Conservation (phyloP, 2,329 filamentous ascomycete genomes). For the Rosellinia necatrix region DNA sequence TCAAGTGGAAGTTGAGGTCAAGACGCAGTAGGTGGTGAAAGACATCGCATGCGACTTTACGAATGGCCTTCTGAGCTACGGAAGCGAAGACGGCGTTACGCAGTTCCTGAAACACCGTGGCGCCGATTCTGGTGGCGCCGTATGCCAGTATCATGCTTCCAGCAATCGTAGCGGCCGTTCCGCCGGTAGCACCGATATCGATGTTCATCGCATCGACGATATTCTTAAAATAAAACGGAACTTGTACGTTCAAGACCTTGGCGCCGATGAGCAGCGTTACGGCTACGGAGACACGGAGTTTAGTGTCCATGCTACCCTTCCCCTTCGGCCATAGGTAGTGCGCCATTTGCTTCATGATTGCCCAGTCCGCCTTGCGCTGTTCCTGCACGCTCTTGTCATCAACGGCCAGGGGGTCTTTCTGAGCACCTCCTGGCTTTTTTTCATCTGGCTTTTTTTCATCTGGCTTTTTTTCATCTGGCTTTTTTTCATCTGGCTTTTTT, state of each 20-base stretch:
- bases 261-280: slow-evolving; percentile 82
- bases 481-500: slow-evolving; percentile 28
- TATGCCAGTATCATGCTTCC: slow-evolving; percentile 94
- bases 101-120: slow-evolving; percentile 88
- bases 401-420: slow-evolving; percentile 62
- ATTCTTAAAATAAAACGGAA: slow-evolving; percentile 98
- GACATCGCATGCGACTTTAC: slow-evolving; percentile 86
- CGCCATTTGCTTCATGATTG: slow-evolving; percentile 97
- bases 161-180: slow-evolving; percentile 85
- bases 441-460: slow-evolving; percentile 25
- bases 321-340: slow-evolving; percentile 96
- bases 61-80: slow-evolving; percentile 95
- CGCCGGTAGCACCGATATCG: slow-evolving; percentile 84
- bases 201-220: slow-evolving; percentile 99
- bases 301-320: slow-evolving; percentile 71
- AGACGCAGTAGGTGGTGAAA: slow-evolving; percentile 88
- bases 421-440: slow-evolving; percentile 29
- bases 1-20: slow-evolving; percentile 91
- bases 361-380: slow-evolving; percentile 96
- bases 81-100: slow-evolving; percentile 96
- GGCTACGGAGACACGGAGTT: slow-evolving; percentile 84
- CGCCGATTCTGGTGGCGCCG: slow-evolving; percentile 83
- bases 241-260: slow-evolving; percentile 95
- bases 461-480: slow-evolving; percentile 25
- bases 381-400: slow-evolving; percentile 76